phyloP scores from a whole-genome alignment of 257 asterid genomes.

The Rauvolfia tetraphylla region DNA sequence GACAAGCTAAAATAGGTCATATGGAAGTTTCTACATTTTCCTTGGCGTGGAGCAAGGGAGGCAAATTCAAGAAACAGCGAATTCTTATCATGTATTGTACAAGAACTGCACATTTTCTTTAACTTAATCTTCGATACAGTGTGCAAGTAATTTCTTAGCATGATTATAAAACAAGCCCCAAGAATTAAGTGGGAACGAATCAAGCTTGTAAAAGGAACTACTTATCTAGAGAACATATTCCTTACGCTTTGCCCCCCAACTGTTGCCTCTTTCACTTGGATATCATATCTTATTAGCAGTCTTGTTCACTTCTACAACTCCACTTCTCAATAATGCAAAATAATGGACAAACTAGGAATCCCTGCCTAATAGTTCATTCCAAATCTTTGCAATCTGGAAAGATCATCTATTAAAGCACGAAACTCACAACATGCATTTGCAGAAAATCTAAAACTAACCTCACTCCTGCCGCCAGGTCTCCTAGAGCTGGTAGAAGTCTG shows the following conservation, averaged over 20 bases:
- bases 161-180: not conserved
- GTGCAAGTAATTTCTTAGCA: too few relatives aligned
- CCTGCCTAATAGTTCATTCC: too few relatives aligned
- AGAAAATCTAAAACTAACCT: slow-evolving; percentile 39
- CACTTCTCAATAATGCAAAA: not conserved
- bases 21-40: not conserved
- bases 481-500: slow-evolving; percentile 30
- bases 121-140: too few relatives aligned
- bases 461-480: slow-evolving; percentile 55
- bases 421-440: not conserved
- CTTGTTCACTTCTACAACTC: too few relatives aligned
- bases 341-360: not conserved
- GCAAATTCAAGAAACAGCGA: not conserved
- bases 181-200: not conserved
- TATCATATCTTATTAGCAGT: too few relatives aligned
- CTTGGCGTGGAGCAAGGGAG: too few relatives aligned
- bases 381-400: not conserved
- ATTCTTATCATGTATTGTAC: not conserved
- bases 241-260: not conserved
- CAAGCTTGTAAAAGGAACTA: not conserved
- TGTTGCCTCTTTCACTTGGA: too few relatives aligned
- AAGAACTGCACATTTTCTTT: too few relatives aligned
- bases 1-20: not conserved
- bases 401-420: not conserved
- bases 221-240: not conserved